Conservation (phyloP, 345 rosid species). For the Eucalyptus pauciflora region DNA sequence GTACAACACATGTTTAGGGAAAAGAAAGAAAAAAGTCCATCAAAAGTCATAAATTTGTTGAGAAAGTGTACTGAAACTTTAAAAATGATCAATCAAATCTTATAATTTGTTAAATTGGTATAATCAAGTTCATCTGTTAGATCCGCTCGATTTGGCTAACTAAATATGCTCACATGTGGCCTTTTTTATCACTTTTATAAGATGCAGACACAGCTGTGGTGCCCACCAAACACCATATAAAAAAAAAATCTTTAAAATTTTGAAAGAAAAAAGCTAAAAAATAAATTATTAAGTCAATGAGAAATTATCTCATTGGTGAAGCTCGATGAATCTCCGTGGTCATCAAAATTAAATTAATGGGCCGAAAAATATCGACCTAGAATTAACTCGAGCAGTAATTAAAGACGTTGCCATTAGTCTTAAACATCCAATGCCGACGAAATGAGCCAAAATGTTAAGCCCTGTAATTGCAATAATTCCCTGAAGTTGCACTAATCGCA, state of each 20-base stretch:
- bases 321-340: neutral
- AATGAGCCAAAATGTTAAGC: neutral
- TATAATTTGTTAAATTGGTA: fast-evolving
- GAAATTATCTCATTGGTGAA: neutral
- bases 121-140: fast-evolving
- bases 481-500: neutral
- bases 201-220: too few species aligned
- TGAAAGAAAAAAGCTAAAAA: too few species aligned
- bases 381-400: neutral
- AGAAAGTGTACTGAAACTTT: neutral
- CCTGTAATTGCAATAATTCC: neutral
- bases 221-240: too few species aligned
- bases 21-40: neutral
- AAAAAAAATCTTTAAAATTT: too few species aligned
- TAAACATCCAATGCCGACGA: neutral
- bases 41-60: neutral
- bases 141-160: fast-evolving
- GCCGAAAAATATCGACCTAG: neutral
- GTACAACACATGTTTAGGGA: neutral
- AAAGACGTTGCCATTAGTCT: neutral
- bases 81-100: fast-evolving
- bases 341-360: neutral
- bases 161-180: neutral
- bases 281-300: neutral
- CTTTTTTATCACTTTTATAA: neutral